A percentile compares a stretch with the other conserved stretches of the same genome.
These are phyloP conservation scores for Kokia cookei DNA, from an alignment of 441 rosid species.

Conservation along the genomic window DNA sequence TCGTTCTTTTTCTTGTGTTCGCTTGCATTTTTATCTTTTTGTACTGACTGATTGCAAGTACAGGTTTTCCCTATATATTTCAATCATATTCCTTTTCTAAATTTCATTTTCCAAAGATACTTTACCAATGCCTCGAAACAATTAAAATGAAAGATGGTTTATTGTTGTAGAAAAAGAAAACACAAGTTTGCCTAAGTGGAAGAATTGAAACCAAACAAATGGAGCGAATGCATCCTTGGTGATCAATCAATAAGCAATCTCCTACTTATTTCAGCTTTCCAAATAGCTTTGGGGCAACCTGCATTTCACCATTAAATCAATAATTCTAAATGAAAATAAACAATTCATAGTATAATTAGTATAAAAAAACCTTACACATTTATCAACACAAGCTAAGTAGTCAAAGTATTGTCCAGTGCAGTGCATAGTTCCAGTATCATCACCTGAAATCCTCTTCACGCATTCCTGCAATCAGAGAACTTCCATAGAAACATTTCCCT, in stretches of 20 bases:
- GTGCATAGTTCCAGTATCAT: neutral
- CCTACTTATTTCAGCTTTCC: neutral
- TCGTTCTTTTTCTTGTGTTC: too few relatives aligned
- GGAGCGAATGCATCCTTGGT: neutral
- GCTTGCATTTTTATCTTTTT: too few relatives aligned
- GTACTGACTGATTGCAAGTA: too few relatives aligned
- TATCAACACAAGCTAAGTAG: neutral
- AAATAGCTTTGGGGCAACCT: slow-evolving; percentile 6
- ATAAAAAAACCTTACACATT: neutral
- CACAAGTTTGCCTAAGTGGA: too few relatives aligned
- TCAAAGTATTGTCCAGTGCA: slow-evolving; percentile 7
- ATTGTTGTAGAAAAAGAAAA: too few relatives aligned
- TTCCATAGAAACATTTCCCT: neutral
- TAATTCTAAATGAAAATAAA: neutral
- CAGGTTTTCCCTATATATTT: too few relatives aligned
- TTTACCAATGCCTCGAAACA: too few relatives aligned
- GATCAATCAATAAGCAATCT: neutral
- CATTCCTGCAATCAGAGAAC: neutral
- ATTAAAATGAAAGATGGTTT: too few relatives aligned
- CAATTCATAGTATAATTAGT: too few relatives aligned
- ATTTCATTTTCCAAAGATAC: too few relatives aligned
- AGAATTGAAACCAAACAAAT: neutral
- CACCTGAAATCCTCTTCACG: neutral
- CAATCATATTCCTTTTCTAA: too few relatives aligned
- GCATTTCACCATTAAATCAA: neutral